phyloP scores from a whole-genome alignment of 768 basidiomycete species.

The Hysterangium stoloniferum region DNA sequence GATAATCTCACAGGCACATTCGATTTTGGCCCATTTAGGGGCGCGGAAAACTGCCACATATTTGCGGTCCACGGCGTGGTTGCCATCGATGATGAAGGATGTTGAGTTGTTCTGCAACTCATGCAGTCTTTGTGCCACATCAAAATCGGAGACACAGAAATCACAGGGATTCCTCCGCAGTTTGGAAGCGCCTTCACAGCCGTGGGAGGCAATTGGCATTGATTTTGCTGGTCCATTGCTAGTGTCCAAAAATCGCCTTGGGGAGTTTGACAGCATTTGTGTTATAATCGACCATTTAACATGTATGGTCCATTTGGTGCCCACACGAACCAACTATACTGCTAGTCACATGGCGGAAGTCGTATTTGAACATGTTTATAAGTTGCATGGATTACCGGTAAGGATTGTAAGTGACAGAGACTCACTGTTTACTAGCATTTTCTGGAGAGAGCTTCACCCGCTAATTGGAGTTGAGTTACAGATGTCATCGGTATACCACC shows the following conservation, averaged over 20 bases:
- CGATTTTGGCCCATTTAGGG: slow-evolving; percentile 22
- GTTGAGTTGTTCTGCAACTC: slow-evolving; percentile 20
- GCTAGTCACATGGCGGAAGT: slow-evolving; percentile 30
- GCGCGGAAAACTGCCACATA: slow-evolving; percentile 19
- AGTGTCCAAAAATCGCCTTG: slow-evolving; percentile 16
- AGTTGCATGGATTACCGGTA: slow-evolving; percentile 31
- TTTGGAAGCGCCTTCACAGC: too few species aligned
- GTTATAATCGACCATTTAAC: slow-evolving; percentile 19
- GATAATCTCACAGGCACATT: slow-evolving; percentile 29
- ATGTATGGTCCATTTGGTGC: slow-evolving; percentile 22
- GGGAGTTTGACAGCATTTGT: slow-evolving; percentile 20
- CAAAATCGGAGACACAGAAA: slow-evolving; percentile 18
- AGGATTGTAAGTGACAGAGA: slow-evolving; percentile 28
- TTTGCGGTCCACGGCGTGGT: slow-evolving; percentile 16
- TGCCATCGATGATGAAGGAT: slow-evolving; percentile 14
- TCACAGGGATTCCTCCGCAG: slow-evolving; percentile 22
- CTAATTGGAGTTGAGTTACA: slow-evolving; percentile 23
- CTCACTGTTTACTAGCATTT: slow-evolving; percentile 25
- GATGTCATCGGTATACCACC: slow-evolving; percentile 27
- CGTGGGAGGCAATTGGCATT: too few species aligned
- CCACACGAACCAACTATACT: slow-evolving; percentile 22
- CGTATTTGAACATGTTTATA: slow-evolving; percentile 29
- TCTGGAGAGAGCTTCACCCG: slow-evolving; percentile 25
- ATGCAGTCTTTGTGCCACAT: slow-evolving; percentile 19
- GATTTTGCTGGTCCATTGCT: slow-evolving; percentile 23